Conservation (phyloP, 2,329 filamentous ascomycete species). For the Polytolypa hystricis region DNA sequence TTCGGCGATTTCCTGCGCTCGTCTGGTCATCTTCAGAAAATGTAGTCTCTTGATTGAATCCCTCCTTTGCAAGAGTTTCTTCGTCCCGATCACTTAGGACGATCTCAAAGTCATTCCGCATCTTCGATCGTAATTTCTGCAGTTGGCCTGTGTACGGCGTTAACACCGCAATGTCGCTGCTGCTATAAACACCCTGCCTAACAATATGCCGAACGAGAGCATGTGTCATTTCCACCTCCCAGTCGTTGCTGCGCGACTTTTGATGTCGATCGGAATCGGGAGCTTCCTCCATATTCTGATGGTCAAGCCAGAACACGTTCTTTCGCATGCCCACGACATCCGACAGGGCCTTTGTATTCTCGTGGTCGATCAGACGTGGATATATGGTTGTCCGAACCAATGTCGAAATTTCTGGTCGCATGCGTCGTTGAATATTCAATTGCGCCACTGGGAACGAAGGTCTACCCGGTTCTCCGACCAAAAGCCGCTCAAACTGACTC, state of each 20-base stretch:
- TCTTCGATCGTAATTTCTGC: conserved; percentile 15
- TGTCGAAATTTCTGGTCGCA: conserved; percentile 22
- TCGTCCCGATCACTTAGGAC: conserved; percentile 20
- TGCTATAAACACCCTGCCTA: conserved; percentile 16
- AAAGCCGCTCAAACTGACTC: conserved; percentile 51
- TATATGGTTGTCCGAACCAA: conserved; percentile 18
- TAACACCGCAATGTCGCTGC: conserved; percentile 22
- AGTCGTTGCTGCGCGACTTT: conserved; percentile 19
- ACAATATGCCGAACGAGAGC: conserved; percentile 19
- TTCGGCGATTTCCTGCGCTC: no score
- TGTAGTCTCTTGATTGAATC: no score
- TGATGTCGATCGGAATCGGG: conserved; percentile 4
- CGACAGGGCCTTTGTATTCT: conserved; percentile 9
- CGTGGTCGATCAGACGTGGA: conserved; percentile 17
- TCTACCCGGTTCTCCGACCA: conserved; percentile 9
- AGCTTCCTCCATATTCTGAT: conserved; percentile 17
- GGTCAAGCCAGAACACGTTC: conserved; percentile 21
- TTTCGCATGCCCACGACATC: conserved; percentile 16
- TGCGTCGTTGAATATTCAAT: conserved; percentile 20
- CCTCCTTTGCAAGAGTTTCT: conserved; percentile 15
- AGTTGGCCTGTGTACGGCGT: conserved; percentile 23
- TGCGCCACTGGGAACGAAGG: conserved; percentile 15
- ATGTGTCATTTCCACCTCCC: conserved; percentile 20
- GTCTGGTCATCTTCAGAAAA: no score
- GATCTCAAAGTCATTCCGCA: no score